Base-by-base conservation (phyloP, 495 filamentous ascomycete species). In the Xylaria sp. region DNA sequence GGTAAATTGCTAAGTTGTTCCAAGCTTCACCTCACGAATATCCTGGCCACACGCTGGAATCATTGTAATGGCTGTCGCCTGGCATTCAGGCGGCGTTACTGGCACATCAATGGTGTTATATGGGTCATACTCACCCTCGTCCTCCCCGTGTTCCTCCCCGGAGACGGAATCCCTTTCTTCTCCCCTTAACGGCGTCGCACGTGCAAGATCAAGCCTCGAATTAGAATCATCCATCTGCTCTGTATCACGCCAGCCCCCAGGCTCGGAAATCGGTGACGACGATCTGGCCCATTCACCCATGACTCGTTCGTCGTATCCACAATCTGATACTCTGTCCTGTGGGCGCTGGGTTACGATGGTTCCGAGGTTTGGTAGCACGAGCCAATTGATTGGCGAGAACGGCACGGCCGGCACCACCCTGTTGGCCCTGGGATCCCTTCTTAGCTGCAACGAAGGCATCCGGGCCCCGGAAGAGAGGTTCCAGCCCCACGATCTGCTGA, bases 401-500 rank as follows among this genome's bases (percentile, higher is more conserved):
- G 61, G 29, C 33, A 41, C 11, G 50, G 17, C 52, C 11, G 63
- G 64, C 8, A 68, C 33, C n/a, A n/a, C n/a, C n/a, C n/a, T n/a
- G 21, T 21, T 29, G 1, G 35, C 11, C 19, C 11, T 21, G 21
- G 52, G 33, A 41, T 55, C 41, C 19, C 4, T 69, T 19, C 4
- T 69, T 14, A 74, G 62, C 19, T 75, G 73, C 11, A 74, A 64
- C 14, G 75, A 71, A 37, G 75, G 68, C 1, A n/a, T 9, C 40
- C 21, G 68, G n/a, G 24, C 50, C n/a, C 7, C 26, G 17, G 35
- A 67, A 52, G 46, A 43, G 26, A 52, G 5, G 31, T 77, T 78
- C 75, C 74, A 74, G 5, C 61, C 46, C 0, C 68, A 26, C 1
- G 73, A 64, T 61, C 53, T 74, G 44, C 72, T 71, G 14, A 77